Evolutionary conservation across 331 rosid genomes (phyloP).

Genomic region (Cydonia oblonga): DNA sequence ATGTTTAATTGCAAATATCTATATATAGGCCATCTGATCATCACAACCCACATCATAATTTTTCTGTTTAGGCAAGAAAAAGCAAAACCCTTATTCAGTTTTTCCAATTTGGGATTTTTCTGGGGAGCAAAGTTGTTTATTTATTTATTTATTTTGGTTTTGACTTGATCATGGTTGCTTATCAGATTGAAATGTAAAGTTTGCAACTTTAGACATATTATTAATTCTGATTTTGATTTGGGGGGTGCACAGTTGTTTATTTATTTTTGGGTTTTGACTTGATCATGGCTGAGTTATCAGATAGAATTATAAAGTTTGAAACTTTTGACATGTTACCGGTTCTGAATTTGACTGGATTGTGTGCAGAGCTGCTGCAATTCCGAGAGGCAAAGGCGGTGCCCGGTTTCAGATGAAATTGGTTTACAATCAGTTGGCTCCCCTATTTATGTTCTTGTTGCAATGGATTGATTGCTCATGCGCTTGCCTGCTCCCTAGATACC

Average conservation of each 20-base stretch:
- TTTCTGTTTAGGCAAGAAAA: neutral
- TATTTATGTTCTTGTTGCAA: conserved; percentile 67
- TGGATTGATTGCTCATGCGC: conserved; percentile 94
- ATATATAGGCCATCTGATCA: neutral
- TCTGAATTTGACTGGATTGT: conserved; percentile 25
- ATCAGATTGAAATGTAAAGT: conserved; percentile 1
- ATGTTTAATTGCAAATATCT: neutral
- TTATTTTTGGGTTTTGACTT: neutral
- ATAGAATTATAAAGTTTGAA: neutral
- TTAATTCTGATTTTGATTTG: conserved; percentile 23
- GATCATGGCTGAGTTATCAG: neutral
- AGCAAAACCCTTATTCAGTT: neutral
- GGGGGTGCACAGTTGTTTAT: neutral
- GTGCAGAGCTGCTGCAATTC: conserved; percentile 88
- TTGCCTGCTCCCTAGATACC: conserved; percentile 65
- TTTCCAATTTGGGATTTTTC: conserved; percentile 3
- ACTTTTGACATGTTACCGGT: neutral
- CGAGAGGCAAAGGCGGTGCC: conserved; percentile 67
- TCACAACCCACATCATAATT: neutral
- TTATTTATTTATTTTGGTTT: neutral
- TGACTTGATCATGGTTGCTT: neutral
- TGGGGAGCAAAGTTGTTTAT: neutral
- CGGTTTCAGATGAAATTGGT: conserved; percentile 84
- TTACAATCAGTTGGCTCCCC: conserved; percentile 81
- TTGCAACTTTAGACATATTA: neutral